phyloP scores from a whole-genome alignment of 129 eudicot species.

The Flaveria bidentis region DNA sequence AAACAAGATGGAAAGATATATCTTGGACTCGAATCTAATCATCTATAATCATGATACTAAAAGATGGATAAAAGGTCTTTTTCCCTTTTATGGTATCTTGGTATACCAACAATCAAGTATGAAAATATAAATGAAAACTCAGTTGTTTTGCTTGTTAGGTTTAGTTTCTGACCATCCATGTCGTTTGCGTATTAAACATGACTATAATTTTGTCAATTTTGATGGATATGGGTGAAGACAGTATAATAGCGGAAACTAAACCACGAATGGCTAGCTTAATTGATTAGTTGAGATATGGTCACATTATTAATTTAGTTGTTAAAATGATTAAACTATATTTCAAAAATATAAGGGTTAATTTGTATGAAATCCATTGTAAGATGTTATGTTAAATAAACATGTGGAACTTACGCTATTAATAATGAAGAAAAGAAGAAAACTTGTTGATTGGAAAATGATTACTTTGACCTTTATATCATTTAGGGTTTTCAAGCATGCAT shows the following conservation, averaged over 20 bases:
- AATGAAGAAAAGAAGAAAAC: constrained; percentile 9
- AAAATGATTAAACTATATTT: background rate
- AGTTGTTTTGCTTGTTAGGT: too few relatives aligned
- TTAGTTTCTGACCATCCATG: too few relatives aligned
- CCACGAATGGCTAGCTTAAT: background rate
- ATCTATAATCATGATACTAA: background rate
- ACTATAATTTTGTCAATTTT: too few relatives aligned
- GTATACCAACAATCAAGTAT: too few relatives aligned
- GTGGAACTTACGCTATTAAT: background rate
- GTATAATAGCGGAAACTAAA: too few relatives aligned
- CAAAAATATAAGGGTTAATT: background rate
- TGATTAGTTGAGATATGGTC: background rate
- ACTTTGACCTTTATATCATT: constrained; percentile 17
- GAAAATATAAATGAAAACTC: too few relatives aligned
- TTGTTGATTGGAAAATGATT: constrained; percentile 33
- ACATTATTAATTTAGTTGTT: background rate
- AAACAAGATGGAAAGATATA: background rate
- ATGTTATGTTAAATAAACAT: background rate
- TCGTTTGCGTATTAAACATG: too few relatives aligned
- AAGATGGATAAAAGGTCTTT: too few relatives aligned
- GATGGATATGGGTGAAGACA: too few relatives aligned
- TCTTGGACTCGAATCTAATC: background rate
- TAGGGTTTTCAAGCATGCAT: constrained; percentile 36
- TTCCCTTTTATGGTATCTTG: too few relatives aligned
- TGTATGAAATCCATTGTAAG: background rate